These are phyloP conservation scores for Ilex aquifolium DNA, from an alignment of 257 asterid genomes.

Conservation along the genomic window DNA sequence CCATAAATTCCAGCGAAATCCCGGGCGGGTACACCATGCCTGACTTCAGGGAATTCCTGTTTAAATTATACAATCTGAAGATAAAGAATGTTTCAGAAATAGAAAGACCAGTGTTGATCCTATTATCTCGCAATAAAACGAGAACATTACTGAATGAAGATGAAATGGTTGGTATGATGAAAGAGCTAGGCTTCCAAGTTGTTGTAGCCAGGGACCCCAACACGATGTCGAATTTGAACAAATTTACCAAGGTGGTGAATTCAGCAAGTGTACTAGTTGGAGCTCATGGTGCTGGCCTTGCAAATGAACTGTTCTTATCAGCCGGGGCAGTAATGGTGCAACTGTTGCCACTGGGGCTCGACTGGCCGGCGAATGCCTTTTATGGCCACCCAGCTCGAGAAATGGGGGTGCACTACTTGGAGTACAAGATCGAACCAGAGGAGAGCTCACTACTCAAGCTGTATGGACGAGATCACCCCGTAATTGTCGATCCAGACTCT, in stretches of 20 bases:
- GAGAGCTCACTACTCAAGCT: slow-evolving; percentile 44
- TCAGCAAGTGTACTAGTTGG: slow-evolving; percentile 50
- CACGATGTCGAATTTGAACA: slow-evolving; percentile 19
- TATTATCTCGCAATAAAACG: slow-evolving; percentile 35
- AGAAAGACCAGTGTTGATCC: slow-evolving; percentile 21
- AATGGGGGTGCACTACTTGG: slow-evolving; percentile 42
- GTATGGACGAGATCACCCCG: slow-evolving; percentile 35
- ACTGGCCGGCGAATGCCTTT: slow-evolving; percentile 34
- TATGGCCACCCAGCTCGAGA: slow-evolving; percentile 40
- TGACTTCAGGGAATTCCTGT: slow-evolving; percentile 33
- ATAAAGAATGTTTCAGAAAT: slow-evolving; percentile 25
- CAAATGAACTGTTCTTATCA: slow-evolving; percentile 50
- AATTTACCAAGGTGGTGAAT: slow-evolving; percentile 27
- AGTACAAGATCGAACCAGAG: slow-evolving; percentile 41
- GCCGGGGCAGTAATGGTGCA: slow-evolving; percentile 45
- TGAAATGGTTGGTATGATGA: slow-evolving; percentile 32
- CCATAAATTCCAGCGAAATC: slow-evolving; percentile 29
- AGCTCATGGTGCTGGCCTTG: slow-evolving; percentile 60
- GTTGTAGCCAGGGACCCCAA: slow-evolving; percentile 11
- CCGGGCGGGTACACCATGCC: slow-evolving; percentile 35
- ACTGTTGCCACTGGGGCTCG: slow-evolving; percentile 34
- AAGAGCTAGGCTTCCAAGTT: slow-evolving; percentile 44
- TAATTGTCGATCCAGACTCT: slow-evolving; percentile 32
- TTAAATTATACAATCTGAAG: slow-evolving; percentile 21
- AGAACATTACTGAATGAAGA: slow-evolving; percentile 44